phyloP scores from a whole-genome alignment of 805 yeast genomes.

The Wickerhamiella musiphila region DNA sequence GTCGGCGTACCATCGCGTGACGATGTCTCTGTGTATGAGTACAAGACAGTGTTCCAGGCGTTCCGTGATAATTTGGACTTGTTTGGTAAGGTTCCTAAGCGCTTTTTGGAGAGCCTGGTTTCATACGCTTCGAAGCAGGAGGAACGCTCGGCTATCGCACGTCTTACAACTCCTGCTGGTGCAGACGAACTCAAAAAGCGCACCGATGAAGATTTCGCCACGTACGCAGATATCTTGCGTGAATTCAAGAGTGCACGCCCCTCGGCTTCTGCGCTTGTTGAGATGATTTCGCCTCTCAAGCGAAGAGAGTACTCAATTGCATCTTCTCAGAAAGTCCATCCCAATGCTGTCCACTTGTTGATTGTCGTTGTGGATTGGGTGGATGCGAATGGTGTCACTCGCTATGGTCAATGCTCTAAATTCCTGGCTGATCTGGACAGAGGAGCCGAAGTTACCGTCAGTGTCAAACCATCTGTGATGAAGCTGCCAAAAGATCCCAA shows the following conservation, averaged over 20 bases:
- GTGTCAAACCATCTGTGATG: conserved; percentile 95
- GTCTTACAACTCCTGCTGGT: conserved; percentile 60
- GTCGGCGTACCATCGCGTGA: conserved; percentile 60
- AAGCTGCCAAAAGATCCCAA: conserved; percentile 75
- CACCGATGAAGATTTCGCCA: conserved; percentile 67
- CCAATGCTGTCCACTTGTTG: conserved; percentile 75
- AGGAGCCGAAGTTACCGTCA: conserved; percentile 78
- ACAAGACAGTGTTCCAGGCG: conserved; percentile 68
- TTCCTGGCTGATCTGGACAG: conserved; percentile 58
- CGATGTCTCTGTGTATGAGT: conserved; percentile 31
- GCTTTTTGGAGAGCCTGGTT: conserved; percentile 74
- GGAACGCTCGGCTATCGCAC: conserved; percentile 44
- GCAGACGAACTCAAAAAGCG: conserved; percentile 68
- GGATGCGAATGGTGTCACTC: conserved; percentile 65
- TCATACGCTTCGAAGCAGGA: conserved; percentile 50
- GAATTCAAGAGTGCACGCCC: conserved; percentile 77
- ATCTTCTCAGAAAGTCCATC: conserved; percentile 83
- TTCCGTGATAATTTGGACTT: conserved; percentile 68
- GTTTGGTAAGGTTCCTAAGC: conserved; percentile 90
- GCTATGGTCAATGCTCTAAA: conserved; percentile 91
- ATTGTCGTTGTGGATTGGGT: conserved; percentile 95
- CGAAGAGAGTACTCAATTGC: conserved; percentile 97
- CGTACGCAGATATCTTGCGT: conserved; percentile 65
- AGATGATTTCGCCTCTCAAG: conserved; percentile 69
- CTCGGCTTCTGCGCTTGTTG: conserved; percentile 45